These are phyloP conservation scores for Didymella keratinophila DNA, from an alignment of 2,329 filamentous ascomycete genomes.

Conservation along the genomic window DNA sequence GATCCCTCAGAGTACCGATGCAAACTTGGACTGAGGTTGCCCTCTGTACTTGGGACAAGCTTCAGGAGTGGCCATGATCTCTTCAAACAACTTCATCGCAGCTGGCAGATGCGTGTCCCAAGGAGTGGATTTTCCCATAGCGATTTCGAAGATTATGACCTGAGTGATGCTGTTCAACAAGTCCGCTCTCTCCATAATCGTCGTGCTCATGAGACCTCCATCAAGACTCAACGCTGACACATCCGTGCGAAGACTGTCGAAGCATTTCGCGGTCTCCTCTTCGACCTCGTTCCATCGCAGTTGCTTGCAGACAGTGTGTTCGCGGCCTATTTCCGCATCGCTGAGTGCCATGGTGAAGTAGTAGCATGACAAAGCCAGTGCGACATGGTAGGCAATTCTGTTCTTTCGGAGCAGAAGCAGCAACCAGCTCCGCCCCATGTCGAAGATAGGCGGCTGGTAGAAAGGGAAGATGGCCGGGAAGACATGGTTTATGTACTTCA, in stretches of 20 bases:
- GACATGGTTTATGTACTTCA: conserved; percentile 28
- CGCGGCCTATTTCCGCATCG: conserved; percentile 15
- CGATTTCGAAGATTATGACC: conserved; percentile 26
- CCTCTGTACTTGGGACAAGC: background rate
- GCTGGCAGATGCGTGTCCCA: conserved; percentile 24
- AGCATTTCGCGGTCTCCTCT: conserved; percentile 22
- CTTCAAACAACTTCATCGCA: conserved; percentile 24
- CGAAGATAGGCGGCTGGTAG: conserved; percentile 22
- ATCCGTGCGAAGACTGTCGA: conserved; percentile 21
- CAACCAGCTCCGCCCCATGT: conserved; percentile 29
- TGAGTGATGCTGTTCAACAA: conserved; percentile 23
- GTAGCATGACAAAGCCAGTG: conserved; percentile 24
- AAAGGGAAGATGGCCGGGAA: conserved; percentile 27
- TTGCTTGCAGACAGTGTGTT: conserved; percentile 23
- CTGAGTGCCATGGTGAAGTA: conserved; percentile 26
- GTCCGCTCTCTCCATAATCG: conserved; percentile 13
- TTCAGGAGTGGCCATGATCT: conserved; percentile 15
- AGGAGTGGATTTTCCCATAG: conserved; percentile 19
- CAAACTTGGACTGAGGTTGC: conserved; percentile 19
- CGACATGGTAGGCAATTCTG: conserved; percentile 23
- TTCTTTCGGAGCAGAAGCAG: conserved; percentile 22
- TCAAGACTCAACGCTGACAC: conserved; percentile 11
- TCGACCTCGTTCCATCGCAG: conserved; percentile 23
- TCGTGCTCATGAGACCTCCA: background rate
- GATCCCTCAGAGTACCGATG: conserved; percentile 11